Base-by-base conservation (phyloP, 805 yeast genomes). In the Yarrowia phangngaensis region DNA sequence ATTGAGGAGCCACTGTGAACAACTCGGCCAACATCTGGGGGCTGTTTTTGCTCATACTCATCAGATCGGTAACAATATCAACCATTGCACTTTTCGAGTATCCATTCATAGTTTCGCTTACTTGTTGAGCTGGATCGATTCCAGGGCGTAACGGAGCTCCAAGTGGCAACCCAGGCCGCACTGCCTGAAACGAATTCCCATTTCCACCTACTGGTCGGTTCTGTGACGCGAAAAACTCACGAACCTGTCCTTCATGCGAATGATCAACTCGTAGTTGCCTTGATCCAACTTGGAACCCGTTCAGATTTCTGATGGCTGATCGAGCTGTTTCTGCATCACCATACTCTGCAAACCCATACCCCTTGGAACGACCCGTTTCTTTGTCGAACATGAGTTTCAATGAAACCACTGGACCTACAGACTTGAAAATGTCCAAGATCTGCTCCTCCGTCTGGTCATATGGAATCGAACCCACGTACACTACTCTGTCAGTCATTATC, bases 361-460 rank as follows among this genome's bases (percentile, higher is more conserved):
- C 97, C 64, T 83, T 87, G 7, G 95, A 85, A 60, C 80, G 81
- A 2, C 97, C 97, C 0, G 95, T 88, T 49, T 80, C 80, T 33
- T 84, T 81, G 63, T 90, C 97, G 62, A 89, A 86, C 63, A 86
- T 73, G 60, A 90, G 73, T 61, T 82, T 80, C 52, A 86, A 69
- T 50, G 76, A 78, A 19, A 76, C 74, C 2, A 90, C 90, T 0
- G 97, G 95, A 1, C 97, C 97, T 2, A 86, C 92, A 2, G 94
- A 80, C 51, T 74, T 71, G 53, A 95, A 94, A 11, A 90, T 77
- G 54, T 85, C 95, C 56, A 77, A 66, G n/a, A 90, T 82, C 63
- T 89, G 97, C 58, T 87, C 95, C 62, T 90, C 97, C 0, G 96
- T 84, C 60, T 84, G 87, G 59, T 90, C 97, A 61, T 80, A 87